A percentile compares a stretch with the other conserved stretches of the same genome.
These are phyloP conservation scores for Lasiosphaeriaceae sp. DNA, from an alignment of 495 filamentous ascomycete species.

Conservation along the genomic window DNA sequence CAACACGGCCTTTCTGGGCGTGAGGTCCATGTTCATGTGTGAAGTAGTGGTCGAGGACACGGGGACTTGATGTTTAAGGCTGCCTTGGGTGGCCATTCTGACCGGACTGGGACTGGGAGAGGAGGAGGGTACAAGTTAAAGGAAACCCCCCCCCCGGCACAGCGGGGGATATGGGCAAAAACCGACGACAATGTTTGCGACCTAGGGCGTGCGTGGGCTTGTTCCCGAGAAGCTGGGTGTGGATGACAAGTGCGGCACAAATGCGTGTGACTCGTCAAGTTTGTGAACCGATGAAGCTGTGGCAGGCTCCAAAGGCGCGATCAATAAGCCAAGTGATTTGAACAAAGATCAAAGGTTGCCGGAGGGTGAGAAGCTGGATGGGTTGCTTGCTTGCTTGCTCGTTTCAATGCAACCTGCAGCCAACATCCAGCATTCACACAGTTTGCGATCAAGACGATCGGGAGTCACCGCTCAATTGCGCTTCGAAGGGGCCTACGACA, in stretches of 20 bases:
- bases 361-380: not conserved
- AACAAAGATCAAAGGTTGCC: too few species aligned
- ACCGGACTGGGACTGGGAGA: not conserved
- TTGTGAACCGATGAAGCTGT: too few species aligned
- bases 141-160: constrained; percentile 2
- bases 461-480: constrained; percentile 4
- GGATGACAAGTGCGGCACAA: too few species aligned
- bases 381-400: not conserved
- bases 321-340: too few species aligned
- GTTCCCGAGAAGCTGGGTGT: too few species aligned
- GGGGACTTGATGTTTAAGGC: constrained; percentile 8
- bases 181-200: too few species aligned
- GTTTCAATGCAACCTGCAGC: not conserved
- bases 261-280: too few species aligned
- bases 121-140: constrained; percentile 1
- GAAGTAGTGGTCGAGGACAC: constrained; percentile 11
- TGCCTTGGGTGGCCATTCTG: constrained; percentile 13
- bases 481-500: constrained; percentile 1
- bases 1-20: constrained; percentile 44
- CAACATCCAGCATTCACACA: not conserved
- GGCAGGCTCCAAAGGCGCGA: not conserved
- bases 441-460: not conserved
- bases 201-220: too few species aligned
- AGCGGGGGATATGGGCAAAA: not conserved
- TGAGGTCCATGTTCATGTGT: constrained; percentile 9